Evolutionary conservation across 2,329 filamentous ascomycete genomes (phyloP), one percentile per base, ranked within the genome.

Genomic region (Exophiala xenobiotica): DNA sequence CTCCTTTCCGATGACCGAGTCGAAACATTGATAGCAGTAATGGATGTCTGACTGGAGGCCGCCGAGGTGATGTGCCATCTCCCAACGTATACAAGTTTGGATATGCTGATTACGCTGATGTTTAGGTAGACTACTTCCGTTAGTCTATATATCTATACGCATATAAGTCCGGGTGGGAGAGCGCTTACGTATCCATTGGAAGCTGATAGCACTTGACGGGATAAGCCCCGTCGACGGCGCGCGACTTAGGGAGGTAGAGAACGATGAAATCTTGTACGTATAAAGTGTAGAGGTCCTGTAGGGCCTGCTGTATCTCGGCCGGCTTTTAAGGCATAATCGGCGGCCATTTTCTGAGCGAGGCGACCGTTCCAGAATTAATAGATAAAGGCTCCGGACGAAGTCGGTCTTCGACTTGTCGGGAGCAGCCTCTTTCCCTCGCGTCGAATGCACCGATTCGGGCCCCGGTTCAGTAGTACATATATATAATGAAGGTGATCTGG

Each of bases 371-470:
- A 12, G 24, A 27, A 27, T 27, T 12, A 27, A 27, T 12, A 27
- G 24, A 27, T 27, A n/a, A n/a, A n/a, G n/a, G n/a, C n/a, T n/a
- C n/a, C n/a, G n/a, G n/a, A n/a, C n/a, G n/a, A n/a, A n/a, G n/a
- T n/a, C n/a, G n/a, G n/a, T n/a, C n/a, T n/a, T n/a, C n/a, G n/a
- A n/a, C n/a, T n/a, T n/a, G n/a, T n/a, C n/a, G n/a, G n/a, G n/a
- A n/a, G n/a, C n/a, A n/a, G n/a, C n/a, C n/a, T n/a, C n/a, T n/a
- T n/a, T n/a, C n/a, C n/a, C n/a, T n/a, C n/a, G n/a, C n/a, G n/a
- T n/a, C n/a, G 41, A 58, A 60, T 16, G 56, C 47, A 18, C 18
- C 39, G 29, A 60, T 50, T 5, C 56, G 53, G 45, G 56, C 53
- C 9, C 53, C 53, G 2, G 50, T 57, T 45, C 38, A 60, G 31